Base-by-base conservation (phyloP, 2,329 filamentous ascomycete genomes). In the Curvularia spicifera region DNA sequence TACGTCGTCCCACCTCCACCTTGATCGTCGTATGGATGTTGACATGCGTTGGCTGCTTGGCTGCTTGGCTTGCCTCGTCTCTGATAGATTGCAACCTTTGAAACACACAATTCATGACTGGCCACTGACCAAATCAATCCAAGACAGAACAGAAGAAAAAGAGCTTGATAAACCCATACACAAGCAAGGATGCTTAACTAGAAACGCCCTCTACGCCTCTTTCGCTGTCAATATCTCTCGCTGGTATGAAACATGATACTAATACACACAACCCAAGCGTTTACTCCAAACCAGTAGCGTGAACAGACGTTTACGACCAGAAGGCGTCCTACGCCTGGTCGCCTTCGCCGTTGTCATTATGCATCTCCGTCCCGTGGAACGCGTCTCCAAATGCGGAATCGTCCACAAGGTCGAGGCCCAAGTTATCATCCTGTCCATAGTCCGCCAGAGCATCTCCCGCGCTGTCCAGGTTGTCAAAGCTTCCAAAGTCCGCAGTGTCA, bases 381-480 rank as follows among this genome's bases (percentile, higher is more conserved):
- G 76, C 76, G 46, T 77, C 76, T 2, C 76, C 76, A 54, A 78
- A 78, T 3, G 76, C 76, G 22, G 74, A 76, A 56, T 77, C 72
- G 43, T 78, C 74, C 3, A 77, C 73, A 10, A 77, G 64, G 51
- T 76, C 76, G 31, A 78, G 63, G 2, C 72, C 76, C 64, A 78
- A 68, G 39, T 66, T 73, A 28, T 77, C 73, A 26, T 76, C 75
- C 31, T 75, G 70, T 7, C 71, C 72, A 53, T 76, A 77, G 44
- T 77, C 75, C 13, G 75, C 75, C 9, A 77, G 55, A 18, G 76
- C 76, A 61, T 78, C 76, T 20, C 76, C 76, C n/a, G 76, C 76
- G 5, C 73, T 75, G 44, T 78, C 76, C 7, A 78, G 59, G 29
- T 76, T 75, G 46, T 76, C 73, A 42, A 77, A 77, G 52, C 68